These are phyloP conservation scores for Petrea volubilis DNA, from an alignment of 257 asterid species.

Conservation along the genomic window DNA sequence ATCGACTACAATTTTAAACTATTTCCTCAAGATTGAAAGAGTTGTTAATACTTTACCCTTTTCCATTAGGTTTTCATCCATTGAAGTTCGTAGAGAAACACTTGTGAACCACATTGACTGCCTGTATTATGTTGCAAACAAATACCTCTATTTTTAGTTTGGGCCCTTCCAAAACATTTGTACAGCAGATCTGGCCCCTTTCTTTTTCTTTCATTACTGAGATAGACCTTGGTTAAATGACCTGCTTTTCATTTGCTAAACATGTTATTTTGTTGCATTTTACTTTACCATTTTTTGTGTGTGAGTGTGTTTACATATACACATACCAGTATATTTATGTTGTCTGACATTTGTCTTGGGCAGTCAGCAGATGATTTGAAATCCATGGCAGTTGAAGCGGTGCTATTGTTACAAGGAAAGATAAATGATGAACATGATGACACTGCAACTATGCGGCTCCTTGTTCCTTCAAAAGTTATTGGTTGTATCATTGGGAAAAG, in stretches of 20 bases:
- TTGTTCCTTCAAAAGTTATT: conserved; percentile 82
- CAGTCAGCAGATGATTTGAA: conserved; percentile 80
- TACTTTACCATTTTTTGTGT: not conserved
- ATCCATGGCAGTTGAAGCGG: conserved; percentile 95
- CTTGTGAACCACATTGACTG: not conserved
- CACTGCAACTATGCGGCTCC: conserved; percentile 65
- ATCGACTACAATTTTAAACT: not conserved
- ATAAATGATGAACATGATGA: conserved; percentile 81
- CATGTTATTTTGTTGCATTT: not conserved
- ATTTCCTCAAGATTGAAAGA: not conserved
- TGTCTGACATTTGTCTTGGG: conserved; percentile 24
- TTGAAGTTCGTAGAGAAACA: not conserved
- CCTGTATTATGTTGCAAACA: not conserved
- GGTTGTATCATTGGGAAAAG: conserved; percentile 92
- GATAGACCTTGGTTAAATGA: not conserved
- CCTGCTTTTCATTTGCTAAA: conserved; percentile 5
- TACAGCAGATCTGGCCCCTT: not conserved
- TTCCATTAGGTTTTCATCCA: not conserved
- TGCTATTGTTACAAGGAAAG: conserved; percentile 80
- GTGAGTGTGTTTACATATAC: no score
- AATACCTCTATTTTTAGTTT: not conserved
- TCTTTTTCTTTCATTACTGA: not conserved
- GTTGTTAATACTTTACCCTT: not conserved
- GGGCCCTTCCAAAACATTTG: not conserved
- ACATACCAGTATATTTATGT: conserved; percentile 6